Percentiles rank a stretch among this genome's conserved stretches.
Evolutionary conservation across 345 rosid genomes (phyloP).

Genomic region (Acer negundo): DNA sequence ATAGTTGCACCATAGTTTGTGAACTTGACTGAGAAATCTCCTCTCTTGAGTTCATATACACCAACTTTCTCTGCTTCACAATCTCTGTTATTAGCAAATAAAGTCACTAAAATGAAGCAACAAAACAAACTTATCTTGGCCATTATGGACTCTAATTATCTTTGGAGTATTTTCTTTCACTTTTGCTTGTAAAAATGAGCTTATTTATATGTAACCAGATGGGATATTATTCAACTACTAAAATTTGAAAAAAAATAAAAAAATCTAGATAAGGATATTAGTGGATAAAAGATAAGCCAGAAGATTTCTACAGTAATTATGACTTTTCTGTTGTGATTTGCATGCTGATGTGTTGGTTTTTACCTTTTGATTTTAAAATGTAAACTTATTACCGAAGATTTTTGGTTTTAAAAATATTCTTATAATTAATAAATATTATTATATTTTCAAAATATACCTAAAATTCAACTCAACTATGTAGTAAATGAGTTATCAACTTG

Average conservation of each 20-base stretch:
- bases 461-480: no score
- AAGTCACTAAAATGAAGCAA: slow-evolving; percentile 8
- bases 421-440: no score
- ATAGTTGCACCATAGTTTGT: slow-evolving; percentile 70
- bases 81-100: slow-evolving; percentile 10
- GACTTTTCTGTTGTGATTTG: slow-evolving; percentile 5
- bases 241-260: no score
- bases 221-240: not conserved
- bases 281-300: not conserved
- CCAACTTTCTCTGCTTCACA: slow-evolving; percentile 23
- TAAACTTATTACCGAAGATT: not conserved
- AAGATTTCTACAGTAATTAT: not conserved
- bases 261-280: slow-evolving; percentile 9
- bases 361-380: not conserved
- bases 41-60: slow-evolving; percentile 43
- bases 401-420: no score
- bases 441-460: no score
- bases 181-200: not conserved
- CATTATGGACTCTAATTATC: slow-evolving; percentile 9
- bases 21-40: slow-evolving; percentile 41
- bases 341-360: not conserved
- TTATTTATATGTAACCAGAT: not conserved
- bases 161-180: not conserved
- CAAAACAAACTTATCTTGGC: slow-evolving; percentile 3
- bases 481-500: no score